Evolutionary conservation across 2,329 filamentous ascomycete genomes (phyloP), one percentile per base, ranked within the genome.

Genomic region (Coniochaeta sp.): DNA sequence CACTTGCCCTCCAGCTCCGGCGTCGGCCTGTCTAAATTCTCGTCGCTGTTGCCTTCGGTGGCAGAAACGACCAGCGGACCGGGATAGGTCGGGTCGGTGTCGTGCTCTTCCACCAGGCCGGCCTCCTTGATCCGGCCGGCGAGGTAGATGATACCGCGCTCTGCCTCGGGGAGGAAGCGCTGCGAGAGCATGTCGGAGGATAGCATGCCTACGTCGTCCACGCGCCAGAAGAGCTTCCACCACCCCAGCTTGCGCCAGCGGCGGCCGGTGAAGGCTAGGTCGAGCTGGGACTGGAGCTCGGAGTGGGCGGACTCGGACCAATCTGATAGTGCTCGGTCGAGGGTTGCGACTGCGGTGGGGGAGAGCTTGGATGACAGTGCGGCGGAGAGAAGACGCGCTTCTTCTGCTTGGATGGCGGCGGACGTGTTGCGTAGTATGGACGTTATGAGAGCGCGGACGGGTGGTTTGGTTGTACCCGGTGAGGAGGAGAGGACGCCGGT

Each of bases 221-320:
- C 92, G 22, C 91, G 86, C 92, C 92, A 96, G 70, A 96, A 92
- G 0, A 98, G 81, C 72, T 96, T 96, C 89, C 91, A 97, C 93
- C 93, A 98, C 17, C 87, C 83, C 4, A 96, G 79, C 64, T 89
- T 88, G 28, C 85, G 83, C 93, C 93, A 97, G 43, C 86, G 81
- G 19, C 77, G 81, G n/a, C 89, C 86, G 0, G 83, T 79, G 67
- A 97, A 93, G 0, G 91, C 92, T 52, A 85, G 76, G 64, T 93
- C 89, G 1, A 97, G 83, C 66, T 92, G 84, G 58, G 89, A 83
- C 63, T 91, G 90, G 8, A 98, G 81, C 73, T 98, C 93, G 0
- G 86, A 82, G 70, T 98, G 93, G 0, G 90, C 91, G 24, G 79
- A 79, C 67, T 93, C 87, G 0, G 92, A 87, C 91, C 93, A 97